Conservation (phyloP, 441 rosid genomes). For the Macaranga tanarius region DNA sequence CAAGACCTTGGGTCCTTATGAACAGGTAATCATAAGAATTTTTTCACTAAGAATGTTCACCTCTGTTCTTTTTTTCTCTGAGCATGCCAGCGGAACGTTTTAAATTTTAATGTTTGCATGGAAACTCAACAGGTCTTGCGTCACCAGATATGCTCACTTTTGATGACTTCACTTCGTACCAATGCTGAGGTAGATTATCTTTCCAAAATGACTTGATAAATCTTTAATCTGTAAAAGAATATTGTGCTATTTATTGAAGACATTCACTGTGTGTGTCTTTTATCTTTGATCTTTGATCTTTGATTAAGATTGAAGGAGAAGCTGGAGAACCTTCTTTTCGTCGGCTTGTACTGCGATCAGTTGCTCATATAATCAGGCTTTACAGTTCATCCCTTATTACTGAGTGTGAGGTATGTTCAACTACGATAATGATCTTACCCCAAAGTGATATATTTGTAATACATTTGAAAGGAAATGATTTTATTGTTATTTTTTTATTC, state of each 20-base stretch:
- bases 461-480: neutral
- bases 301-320: conserved; percentile 83
- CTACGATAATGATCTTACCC: conserved; percentile 10
- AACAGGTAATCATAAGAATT: conserved; percentile 57
- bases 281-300: conserved; percentile 27
- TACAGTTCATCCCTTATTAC: conserved; percentile 92
- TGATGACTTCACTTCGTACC: conserved; percentile 96
- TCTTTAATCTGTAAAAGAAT: neutral
- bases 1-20: conserved; percentile 71
- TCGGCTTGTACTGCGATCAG: conserved; percentile 95
- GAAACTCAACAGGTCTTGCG: conserved; percentile 73
- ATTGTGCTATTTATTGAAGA: neutral
- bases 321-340: conserved; percentile 95
- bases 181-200: conserved; percentile 74
- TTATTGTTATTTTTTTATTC: neutral
- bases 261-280: neutral
- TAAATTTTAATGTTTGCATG: conserved; percentile 36
- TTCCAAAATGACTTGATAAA: conserved; percentile 13
- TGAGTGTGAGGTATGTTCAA: conserved; percentile 79
- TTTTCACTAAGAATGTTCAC: conserved; percentile 21
- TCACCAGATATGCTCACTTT: conserved; percentile 93
- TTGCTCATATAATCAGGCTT: conserved; percentile 91
- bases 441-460: neutral
- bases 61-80: conserved; percentile 30
- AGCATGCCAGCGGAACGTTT: conserved; percentile 30